Conservation (phyloP, 1,284 basidiomycete genomes). For the Malassezia pachydermatis region DNA sequence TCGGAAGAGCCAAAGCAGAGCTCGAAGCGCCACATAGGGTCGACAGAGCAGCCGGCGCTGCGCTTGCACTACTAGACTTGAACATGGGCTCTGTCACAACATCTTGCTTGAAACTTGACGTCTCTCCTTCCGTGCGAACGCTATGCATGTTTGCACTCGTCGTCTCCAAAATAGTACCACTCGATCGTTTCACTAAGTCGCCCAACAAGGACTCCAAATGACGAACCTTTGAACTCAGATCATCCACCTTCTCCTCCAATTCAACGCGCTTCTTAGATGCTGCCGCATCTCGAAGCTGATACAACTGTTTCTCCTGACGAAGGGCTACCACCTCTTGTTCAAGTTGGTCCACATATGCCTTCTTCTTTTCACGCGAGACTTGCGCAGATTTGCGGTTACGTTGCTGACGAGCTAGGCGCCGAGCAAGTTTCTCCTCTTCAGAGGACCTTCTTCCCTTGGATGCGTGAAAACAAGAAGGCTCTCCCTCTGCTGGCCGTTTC, state of each 20-base stretch:
- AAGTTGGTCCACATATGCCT: conserved; percentile 35
- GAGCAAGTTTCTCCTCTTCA: conserved; percentile 37
- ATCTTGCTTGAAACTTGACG: neutral
- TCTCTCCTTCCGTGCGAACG: neutral
- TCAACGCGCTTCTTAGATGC: conserved; percentile 16
- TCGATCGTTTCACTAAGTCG: neutral
- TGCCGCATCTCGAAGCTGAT: conserved; percentile 17
- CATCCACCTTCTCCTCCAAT: conserved; percentile 24
- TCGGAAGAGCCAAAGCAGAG: conserved; percentile 20
- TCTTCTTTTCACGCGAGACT: conserved; percentile 42
- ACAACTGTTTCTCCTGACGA: conserved; percentile 24
- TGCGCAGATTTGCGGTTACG: conserved; percentile 45
- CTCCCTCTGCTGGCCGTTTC: conserved; percentile 4
- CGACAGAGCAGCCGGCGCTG: conserved; percentile 34
- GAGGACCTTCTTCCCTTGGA: conserved; percentile 2
- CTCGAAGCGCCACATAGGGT: conserved; percentile 17
- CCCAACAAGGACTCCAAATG: conserved; percentile 27
- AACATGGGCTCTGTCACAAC: neutral
- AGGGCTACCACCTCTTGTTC: conserved; percentile 27
- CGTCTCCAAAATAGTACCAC: neutral
- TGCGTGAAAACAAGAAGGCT: neutral
- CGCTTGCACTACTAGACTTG: conserved; percentile 8
- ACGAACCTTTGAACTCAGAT: conserved; percentile 24
- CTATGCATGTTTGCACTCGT: conserved; percentile 14
- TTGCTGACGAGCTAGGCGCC: conserved; percentile 42